Base-by-base conservation (phyloP, 2,329 filamentous ascomycete genomes). In the Pyricularia sp. region DNA sequence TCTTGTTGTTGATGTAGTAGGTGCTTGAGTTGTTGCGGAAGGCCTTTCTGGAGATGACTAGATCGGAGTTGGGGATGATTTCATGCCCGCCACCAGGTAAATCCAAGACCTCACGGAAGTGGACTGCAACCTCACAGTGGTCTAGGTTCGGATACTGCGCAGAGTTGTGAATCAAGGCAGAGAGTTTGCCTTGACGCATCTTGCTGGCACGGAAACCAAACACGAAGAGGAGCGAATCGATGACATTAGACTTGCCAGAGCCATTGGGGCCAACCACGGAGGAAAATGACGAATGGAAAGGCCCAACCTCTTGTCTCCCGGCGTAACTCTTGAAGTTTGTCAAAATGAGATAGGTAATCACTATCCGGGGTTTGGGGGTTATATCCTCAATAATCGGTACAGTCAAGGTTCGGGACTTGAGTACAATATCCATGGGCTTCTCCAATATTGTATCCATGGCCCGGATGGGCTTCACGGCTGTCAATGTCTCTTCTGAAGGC, bases 261-360 rank as follows among this genome's bases (percentile, higher is more conserved):
- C 94, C 94, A 74, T 99, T 99, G 62, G 96, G 94, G 0, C 94
- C 96, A 10, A 99, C 94, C 2, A 99, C 94, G 0, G 94, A 97
- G 1, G 94, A 97, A 77, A 99, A 99, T 0, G 94, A 99, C 1
- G 91, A 84, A 74, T 99, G 94, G 75, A 99, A 99, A 0, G 94
- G 94, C 0, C 94, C 94, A 66, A 99, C 94, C 77, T 96, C 89
- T 75, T 99, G 94, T 67, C 90, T 83, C 4, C 94, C 94, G 19
- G 94, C 94, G 74, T 99, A 99, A 78, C 93, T 97, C 79, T 99
- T 99, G 85, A 99, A 99, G 76, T 99, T 99, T 69, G 86, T 96
- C 70, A 99, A 82, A 66, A 96, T 87, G 62, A 99, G 81, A 73
- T 96, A 91, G 22, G 91, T 94, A 69, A 99, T 93, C 64, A 97